A percentile compares a stretch with the other conserved stretches of the same genome.
Evolutionary conservation across 2,329 filamentous ascomycete genomes (phyloP).

Genomic region (Calonectria montana): DNA sequence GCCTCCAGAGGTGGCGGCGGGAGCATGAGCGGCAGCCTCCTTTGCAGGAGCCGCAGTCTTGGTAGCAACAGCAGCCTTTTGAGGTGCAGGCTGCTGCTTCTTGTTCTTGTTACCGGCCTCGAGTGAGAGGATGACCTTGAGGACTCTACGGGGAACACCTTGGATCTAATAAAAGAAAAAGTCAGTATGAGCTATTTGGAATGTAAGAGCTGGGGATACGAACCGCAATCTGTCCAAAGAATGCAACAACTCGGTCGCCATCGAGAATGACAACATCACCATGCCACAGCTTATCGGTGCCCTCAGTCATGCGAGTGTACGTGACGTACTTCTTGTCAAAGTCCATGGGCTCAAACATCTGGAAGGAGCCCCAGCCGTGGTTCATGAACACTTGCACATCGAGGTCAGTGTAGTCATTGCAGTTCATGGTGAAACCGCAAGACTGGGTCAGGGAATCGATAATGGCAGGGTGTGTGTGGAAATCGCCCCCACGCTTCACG

Average conservation of each 20-base stretch:
- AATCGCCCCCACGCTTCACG: slow-evolving; percentile 29
- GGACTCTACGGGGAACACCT: slow-evolving; percentile 32
- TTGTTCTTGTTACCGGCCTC: slow-evolving; percentile 31
- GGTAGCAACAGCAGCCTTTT: not conserved
- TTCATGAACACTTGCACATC: slow-evolving; percentile 37
- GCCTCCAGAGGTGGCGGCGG: not conserved
- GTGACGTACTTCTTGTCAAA: slow-evolving; percentile 37
- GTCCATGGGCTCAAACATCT: slow-evolving; percentile 32
- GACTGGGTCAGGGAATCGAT: slow-evolving; percentile 36
- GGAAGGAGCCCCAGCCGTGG: slow-evolving; percentile 33
- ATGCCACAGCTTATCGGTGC: slow-evolving; percentile 31
- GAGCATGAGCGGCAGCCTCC: not conserved
- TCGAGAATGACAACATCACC: slow-evolving; percentile 68
- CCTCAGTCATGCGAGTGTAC: slow-evolving; percentile 33
- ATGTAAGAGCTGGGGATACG: not conserved
- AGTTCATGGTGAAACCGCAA: slow-evolving; percentile 39
- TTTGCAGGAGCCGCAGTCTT: not conserved
- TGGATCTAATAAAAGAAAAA: slow-evolving; percentile 21
- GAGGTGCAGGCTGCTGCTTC: not conserved
- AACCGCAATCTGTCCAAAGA: slow-evolving; percentile 46
- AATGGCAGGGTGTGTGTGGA: slow-evolving; percentile 35
- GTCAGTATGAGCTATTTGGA: not conserved
- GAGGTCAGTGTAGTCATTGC: slow-evolving; percentile 34
- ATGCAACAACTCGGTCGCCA: slow-evolving; percentile 59
- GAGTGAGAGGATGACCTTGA: slow-evolving; percentile 32